phyloP scores from a whole-genome alignment of 257 asterid species.

The Anisodus acutangulus region DNA sequence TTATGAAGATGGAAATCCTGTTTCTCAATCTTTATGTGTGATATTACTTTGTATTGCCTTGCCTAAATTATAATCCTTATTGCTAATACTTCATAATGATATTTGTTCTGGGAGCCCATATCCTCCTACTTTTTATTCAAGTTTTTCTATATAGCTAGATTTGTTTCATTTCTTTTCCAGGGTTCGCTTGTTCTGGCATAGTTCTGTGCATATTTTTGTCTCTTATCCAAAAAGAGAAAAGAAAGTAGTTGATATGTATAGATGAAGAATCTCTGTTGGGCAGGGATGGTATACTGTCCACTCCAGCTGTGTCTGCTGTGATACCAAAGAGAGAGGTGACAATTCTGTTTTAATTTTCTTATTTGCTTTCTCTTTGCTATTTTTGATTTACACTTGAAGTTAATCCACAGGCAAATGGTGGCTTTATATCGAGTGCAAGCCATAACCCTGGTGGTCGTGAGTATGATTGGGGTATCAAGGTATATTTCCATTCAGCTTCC shows the following conservation, averaged over 20 bases:
- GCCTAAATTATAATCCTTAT: background rate
- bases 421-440: conserved; percentile 97
- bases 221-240: background rate
- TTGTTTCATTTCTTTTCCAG: background rate
- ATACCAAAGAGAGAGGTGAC: conserved; percentile 86
- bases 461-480: conserved; percentile 99
- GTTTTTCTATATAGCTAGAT: background rate
- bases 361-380: conserved; percentile 28
- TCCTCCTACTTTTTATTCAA: background rate
- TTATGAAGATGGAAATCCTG: background rate
- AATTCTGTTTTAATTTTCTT: conserved; percentile 25
- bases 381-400: conserved; percentile 16
- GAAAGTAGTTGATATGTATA: conserved; percentile 12
- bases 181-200: background rate
- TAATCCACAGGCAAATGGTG: conserved; percentile 82
- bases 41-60: background rate
- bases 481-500: conserved; percentile 32
- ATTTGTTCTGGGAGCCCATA: conserved; percentile 8
- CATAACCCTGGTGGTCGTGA: conserved; percentile 99
- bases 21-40: background rate
- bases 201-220: background rate
- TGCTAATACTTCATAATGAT: background rate
- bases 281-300: conserved; percentile 93
- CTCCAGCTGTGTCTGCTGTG: conserved; percentile 97
- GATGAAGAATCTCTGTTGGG: conserved; percentile 32